These are phyloP conservation scores for Microbotryum lychnidis-dioicae DNA, from an alignment of 1,284 basidiomycete genomes.

Conservation along the genomic window DNA sequence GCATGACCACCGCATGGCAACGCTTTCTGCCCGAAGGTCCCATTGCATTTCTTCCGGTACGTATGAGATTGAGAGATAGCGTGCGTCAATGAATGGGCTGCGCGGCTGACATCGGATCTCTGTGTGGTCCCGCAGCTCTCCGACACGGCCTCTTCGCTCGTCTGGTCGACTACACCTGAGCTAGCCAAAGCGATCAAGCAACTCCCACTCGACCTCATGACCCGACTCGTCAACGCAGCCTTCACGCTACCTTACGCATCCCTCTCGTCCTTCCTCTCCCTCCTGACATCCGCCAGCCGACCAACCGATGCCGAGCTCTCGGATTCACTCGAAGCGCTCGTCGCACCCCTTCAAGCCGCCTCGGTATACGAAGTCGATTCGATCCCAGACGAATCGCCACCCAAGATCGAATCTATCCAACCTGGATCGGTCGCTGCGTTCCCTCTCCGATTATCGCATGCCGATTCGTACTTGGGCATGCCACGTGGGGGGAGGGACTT, in stretches of 20 bases:
- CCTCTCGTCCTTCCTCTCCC: slow-evolving; percentile 44
- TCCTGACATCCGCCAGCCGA: slow-evolving; percentile 48
- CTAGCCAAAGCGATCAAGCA: slow-evolving; percentile 66
- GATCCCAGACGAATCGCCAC: slow-evolving; percentile 64
- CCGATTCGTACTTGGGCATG: slow-evolving; percentile 71
- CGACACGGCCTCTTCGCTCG: slow-evolving; percentile 70
- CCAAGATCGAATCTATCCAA: slow-evolving; percentile 64
- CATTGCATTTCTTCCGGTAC: slow-evolving; percentile 75
- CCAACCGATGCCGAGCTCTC: slow-evolving; percentile 1
- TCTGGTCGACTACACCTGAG: slow-evolving; percentile 83
- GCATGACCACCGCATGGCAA: slow-evolving; percentile 66
- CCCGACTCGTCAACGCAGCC: slow-evolving; percentile 77
- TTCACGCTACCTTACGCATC: slow-evolving; percentile 58
- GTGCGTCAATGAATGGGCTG: background rate
- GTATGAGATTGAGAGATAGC: background rate
- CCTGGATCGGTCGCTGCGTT: slow-evolving; percentile 76
- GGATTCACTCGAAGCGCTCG: slow-evolving; percentile 4
- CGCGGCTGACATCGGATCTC: background rate
- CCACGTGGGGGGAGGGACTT: slow-evolving; percentile 48
- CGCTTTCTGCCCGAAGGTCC: slow-evolving; percentile 93
- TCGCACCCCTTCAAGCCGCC: background rate
- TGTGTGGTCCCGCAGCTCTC: slow-evolving; percentile 45
- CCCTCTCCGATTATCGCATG: slow-evolving; percentile 79
- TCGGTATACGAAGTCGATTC: slow-evolving; percentile 39
- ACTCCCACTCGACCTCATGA: slow-evolving; percentile 58